Percentiles rank a stretch among this genome's conserved stretches.
phyloP scores from a whole-genome alignment of 179 eudicot genomes.

The Vitellaria paradoxa region DNA sequence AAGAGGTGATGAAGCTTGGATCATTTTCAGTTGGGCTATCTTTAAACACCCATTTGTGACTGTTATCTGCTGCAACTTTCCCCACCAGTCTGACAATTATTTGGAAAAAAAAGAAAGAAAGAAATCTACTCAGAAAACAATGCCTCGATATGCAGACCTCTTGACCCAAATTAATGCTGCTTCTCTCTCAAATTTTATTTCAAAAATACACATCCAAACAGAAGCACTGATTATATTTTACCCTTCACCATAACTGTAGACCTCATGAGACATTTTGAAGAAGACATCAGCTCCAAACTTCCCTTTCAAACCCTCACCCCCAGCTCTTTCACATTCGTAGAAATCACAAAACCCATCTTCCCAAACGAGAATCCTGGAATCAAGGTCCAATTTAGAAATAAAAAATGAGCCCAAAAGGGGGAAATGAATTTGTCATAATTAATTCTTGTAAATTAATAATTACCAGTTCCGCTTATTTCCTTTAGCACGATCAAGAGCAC shows the following conservation, averaged over 20 bases:
- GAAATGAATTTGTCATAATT: neutral
- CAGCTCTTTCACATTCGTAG: conserved; percentile 37
- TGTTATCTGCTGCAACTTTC: conserved; percentile 51
- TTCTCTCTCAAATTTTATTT: neutral
- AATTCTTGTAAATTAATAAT: neutral
- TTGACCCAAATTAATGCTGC: neutral
- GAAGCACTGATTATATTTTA: conserved; percentile 6
- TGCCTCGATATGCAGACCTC: too few species aligned
- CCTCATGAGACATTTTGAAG: conserved; percentile 60
- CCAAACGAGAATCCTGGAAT: conserved; percentile 52
- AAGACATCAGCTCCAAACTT: conserved; percentile 51
- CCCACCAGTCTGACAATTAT: conserved; percentile 44
- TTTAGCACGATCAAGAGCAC: conserved; percentile 39
- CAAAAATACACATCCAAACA: neutral
- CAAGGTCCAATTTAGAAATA: neutral
- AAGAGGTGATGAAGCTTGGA: conserved; percentile 39
- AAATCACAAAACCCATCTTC: conserved; percentile 58
- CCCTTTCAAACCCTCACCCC: conserved; percentile 22
- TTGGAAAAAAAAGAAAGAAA: neutral
- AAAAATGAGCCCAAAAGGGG: neutral
- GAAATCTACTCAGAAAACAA: too few species aligned
- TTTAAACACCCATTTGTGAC: conserved; percentile 58
- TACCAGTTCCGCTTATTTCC: conserved; percentile 57
- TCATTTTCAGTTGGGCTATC: conserved; percentile 39
- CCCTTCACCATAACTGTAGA: conserved; percentile 60